Evolutionary conservation across 2,329 filamentous ascomycete species (phyloP).

Genomic region (Elsinoe perseae): DNA sequence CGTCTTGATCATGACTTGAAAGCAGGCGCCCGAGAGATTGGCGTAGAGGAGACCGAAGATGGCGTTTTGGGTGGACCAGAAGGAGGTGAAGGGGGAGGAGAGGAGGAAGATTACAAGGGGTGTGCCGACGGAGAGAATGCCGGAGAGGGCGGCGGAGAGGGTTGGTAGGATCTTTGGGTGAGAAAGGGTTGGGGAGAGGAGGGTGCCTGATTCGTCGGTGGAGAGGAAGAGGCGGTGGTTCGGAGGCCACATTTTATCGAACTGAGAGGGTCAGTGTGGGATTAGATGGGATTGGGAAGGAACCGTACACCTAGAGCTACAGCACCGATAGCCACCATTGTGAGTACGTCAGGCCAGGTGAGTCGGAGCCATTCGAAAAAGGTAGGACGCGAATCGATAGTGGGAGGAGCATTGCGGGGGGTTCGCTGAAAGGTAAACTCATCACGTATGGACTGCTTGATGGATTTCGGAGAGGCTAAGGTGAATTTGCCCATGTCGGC

Average conservation of each 20-base stretch:
- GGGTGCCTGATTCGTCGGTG: constrained; percentile 56
- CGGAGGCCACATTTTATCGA: constrained; percentile 3
- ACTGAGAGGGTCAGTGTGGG: not conserved
- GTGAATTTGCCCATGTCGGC: not conserved
- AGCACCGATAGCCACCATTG: constrained; percentile 58
- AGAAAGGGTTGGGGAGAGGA: constrained; percentile 63
- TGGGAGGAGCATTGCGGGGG: not conserved
- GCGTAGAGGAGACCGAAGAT: constrained; percentile 61
- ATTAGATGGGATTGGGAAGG: constrained; percentile 10
- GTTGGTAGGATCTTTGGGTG: constrained; percentile 68
- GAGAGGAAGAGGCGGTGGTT: constrained; percentile 65
- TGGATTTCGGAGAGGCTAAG: not conserved
- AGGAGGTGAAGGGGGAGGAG: constrained; percentile 48
- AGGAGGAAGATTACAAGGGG: constrained; percentile 57
- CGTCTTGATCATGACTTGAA: constrained; percentile 70
- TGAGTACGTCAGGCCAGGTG: constrained; percentile 60
- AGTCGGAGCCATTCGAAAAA: constrained; percentile 4
- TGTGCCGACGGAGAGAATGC: constrained; percentile 36
- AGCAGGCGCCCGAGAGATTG: constrained; percentile 62
- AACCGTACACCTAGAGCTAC: constrained; percentile 57
- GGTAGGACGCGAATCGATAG: not conserved
- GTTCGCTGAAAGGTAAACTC: not conserved
- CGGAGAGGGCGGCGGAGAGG: constrained; percentile 60
- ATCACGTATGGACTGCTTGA: not conserved
- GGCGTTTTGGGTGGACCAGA: constrained; percentile 57